Evolutionary conservation across 768 basidiomycete genomes (phyloP), one percentile per base, ranked within the genome.

Genomic region (Trichaptum fuscoviolaceum): DNA sequence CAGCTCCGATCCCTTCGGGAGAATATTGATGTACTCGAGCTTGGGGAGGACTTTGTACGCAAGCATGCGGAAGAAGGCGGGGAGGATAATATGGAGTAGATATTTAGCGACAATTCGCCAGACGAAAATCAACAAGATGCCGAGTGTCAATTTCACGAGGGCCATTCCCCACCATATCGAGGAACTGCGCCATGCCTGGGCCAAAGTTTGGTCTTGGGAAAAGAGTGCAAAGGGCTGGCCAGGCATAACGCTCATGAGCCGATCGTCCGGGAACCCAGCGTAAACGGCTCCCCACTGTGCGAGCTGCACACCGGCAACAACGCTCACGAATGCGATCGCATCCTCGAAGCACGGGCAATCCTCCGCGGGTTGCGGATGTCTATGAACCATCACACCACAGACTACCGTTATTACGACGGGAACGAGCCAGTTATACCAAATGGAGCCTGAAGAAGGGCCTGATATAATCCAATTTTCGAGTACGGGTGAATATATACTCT

Each of bases 261-360:
- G 66, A 15, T 69, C 57, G 62, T 73, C 72, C 65, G 77, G 79
- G 17, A 81, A 73, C n/a, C 80, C 83, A 57, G 76, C 75, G 52
- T 80, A 82, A 12, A 74, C 70, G 72, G 81, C 81, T 30, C 76
- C 80, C 95, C 95, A 97, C 58, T 84, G 81, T 0, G 86, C 87
- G 0, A 95, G 73, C 25, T 85, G 78, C 23, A 82, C 79, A n/a
- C 96, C 96, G 36, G 91, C 80, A 20, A 92, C 82, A 57, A 95
- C 95, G 26, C 92, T 89, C n/a, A 91, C 78, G 69, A 95, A 90
- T 0, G 96, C 95, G 63, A 98, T 96, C 2, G 96, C 93, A 72
- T 99, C 96, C 73, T 97, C 96, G 76, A 97, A 99, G 77, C 96
- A 98, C 1, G 96, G 96, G 70, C 96, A 98, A 71, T 96, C 94